Evolutionary conservation across 257 asterid species (phyloP).

Genomic region (Fraxinus excelsior): DNA sequence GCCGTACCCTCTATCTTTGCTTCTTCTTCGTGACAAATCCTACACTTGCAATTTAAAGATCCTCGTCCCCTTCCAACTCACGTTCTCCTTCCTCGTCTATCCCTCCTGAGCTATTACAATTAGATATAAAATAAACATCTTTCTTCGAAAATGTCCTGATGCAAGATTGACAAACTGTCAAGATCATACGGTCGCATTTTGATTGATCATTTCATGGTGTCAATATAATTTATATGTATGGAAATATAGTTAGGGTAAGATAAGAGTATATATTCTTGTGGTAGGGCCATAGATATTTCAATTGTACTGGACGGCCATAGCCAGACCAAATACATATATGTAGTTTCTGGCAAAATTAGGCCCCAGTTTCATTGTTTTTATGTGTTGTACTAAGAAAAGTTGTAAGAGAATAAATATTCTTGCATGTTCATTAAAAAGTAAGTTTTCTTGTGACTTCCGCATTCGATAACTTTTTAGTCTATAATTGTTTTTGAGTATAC

Average conservation of each 20-base stretch:
- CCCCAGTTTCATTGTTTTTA: not conserved
- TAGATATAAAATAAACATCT: not conserved
- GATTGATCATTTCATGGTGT: conserved; percentile 1
- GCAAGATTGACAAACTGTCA: not conserved
- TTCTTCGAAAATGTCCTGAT: not conserved
- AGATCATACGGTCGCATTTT: not conserved
- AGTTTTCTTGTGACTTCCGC: conserved; percentile 46
- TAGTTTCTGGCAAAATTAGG: not conserved
- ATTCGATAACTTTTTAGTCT: no score
- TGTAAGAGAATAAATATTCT: not conserved
- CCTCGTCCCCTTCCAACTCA: conserved; percentile 50
- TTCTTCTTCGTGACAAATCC: not conserved
- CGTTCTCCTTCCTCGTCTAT: conserved; percentile 96
- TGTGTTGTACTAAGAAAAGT: not conserved
- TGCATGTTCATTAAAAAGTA: conserved; percentile 9
- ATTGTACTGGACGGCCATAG: conserved; percentile 28
- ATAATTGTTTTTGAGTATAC: no score
- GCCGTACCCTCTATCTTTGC: not conserved
- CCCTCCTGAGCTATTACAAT: conserved; percentile 87
- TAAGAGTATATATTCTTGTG: conserved; percentile 38
- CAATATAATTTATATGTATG: not conserved
- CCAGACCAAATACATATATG: conserved; percentile 19
- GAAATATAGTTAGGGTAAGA: not conserved
- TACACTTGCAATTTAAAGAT: conserved; percentile 22
- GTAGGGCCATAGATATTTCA: conserved; percentile 34